phyloP scores from a whole-genome alignment of 768 basidiomycete species.

The Lentinula edodes region DNA sequence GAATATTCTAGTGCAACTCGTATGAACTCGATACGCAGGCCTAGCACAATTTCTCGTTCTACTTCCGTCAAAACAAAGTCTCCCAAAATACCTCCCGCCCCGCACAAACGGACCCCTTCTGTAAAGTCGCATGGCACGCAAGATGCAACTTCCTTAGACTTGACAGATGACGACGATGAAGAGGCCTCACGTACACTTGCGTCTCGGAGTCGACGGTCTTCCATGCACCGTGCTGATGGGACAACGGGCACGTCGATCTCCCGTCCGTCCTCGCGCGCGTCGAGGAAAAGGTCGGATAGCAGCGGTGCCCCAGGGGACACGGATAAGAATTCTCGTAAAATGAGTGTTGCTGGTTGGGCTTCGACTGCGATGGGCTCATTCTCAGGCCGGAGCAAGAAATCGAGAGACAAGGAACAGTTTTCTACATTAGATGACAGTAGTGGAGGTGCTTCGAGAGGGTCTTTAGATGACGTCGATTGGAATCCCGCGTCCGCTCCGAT shows the following conservation, averaged over 20 bases:
- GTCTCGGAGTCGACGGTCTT: conserved; percentile 21
- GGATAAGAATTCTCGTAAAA: conserved; percentile 32
- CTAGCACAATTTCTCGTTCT: background rate
- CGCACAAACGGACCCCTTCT: background rate
- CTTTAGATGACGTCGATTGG: conserved; percentile 21
- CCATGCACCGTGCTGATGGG: conserved; percentile 30
- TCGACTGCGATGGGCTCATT: conserved; percentile 60
- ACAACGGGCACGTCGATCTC: conserved; percentile 38
- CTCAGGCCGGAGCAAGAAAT: conserved; percentile 51
- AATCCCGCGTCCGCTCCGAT: conserved; percentile 15
- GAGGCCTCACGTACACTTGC: conserved; percentile 8
- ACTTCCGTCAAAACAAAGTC: background rate
- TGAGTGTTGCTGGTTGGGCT: conserved; percentile 60
- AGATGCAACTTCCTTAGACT: conserved; percentile 8
- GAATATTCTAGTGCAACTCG: background rate
- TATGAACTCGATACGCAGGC: background rate
- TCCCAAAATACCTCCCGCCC: background rate
- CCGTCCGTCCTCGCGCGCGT: conserved; percentile 53
- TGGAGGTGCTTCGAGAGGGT: conserved; percentile 21
- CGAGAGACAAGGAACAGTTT: conserved; percentile 54
- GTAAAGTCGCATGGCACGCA: background rate
- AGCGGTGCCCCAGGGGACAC: conserved; percentile 30
- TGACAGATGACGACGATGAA: conserved; percentile 30
- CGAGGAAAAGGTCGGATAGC: conserved; percentile 63
- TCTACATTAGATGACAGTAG: conserved; percentile 47